A percentile compares a stretch with the other conserved stretches of the same genome.
Conservation (phyloP, 139 green algal genomes). For the Chlamydomonas incerta region DNA sequence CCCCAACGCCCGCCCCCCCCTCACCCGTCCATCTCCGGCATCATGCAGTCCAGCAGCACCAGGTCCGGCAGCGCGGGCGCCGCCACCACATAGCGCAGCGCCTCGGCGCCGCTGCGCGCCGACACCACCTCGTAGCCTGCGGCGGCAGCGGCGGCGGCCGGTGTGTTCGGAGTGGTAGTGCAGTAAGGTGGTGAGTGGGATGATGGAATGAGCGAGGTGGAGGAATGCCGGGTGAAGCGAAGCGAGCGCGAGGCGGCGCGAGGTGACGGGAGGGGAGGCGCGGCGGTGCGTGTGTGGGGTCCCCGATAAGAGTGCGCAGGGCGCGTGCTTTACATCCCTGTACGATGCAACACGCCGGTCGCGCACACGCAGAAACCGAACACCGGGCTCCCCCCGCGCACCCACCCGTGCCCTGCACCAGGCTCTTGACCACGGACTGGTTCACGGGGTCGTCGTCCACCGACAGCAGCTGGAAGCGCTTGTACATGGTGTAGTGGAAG, state of each 20-base stretch:
- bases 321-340: too few species aligned
- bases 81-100: slow-evolving; percentile 44
- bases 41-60: slow-evolving; percentile 68
- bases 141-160: background rate
- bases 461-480: slow-evolving; percentile 52
- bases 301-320: too few species aligned
- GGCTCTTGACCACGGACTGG: slow-evolving; percentile 57
- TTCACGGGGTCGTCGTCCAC: slow-evolving; percentile 67
- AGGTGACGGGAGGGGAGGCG: background rate
- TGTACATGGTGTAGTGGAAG: slow-evolving; percentile 44
- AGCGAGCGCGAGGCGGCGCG: background rate
- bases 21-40: slow-evolving; percentile 56
- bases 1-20: too few species aligned
- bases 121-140: slow-evolving; percentile 50
- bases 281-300: too few species aligned
- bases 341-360: too few species aligned
- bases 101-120: slow-evolving; percentile 35
- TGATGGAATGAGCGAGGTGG: background rate
- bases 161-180: background rate
- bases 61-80: slow-evolving; percentile 61
- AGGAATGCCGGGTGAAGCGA: background rate
- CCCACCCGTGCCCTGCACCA: slow-evolving; percentile 54
- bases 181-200: background rate
- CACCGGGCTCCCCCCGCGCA: too few species aligned
- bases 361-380: too few species aligned